A percentile compares a stretch with the other conserved stretches of the same genome.
Evolutionary conservation across 2,329 filamentous ascomycete genomes (phyloP).

Genomic region (Colletotrichum higginsianum): DNA sequence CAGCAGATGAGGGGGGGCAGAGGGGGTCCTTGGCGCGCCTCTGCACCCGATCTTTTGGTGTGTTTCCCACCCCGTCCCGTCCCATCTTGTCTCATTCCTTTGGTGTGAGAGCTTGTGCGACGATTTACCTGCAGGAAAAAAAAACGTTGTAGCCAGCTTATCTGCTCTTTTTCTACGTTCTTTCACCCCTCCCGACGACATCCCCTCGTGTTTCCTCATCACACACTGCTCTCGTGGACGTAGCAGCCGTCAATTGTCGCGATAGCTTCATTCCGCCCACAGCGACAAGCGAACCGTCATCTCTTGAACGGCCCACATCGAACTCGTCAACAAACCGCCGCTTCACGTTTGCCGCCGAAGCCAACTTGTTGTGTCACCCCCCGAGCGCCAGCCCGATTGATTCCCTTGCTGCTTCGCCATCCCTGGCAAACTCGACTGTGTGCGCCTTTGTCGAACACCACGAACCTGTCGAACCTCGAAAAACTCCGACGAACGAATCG

Average conservation of each 20-base stretch:
- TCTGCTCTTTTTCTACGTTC: no score
- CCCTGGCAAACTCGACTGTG: not conserved
- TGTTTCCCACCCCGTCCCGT: not conserved
- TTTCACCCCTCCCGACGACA: no score
- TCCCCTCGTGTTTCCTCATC: no score
- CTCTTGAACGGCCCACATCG: not conserved
- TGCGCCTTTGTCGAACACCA: not conserved
- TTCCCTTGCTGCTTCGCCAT: not conserved
- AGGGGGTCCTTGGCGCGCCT: not conserved
- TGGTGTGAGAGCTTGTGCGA: not conserved
- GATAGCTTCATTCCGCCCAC: not conserved
- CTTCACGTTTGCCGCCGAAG: not conserved
- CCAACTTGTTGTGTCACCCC: not conserved
- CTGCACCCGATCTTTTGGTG: not conserved
- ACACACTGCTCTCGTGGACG: no score
- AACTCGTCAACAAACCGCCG: not conserved
- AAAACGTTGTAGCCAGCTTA: no score
- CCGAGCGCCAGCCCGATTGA: not conserved
- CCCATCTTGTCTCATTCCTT: slow-evolving; percentile 3
- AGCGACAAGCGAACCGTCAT: not conserved
- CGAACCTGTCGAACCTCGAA: not conserved
- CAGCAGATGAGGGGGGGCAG: not conserved
- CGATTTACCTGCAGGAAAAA: not conserved
- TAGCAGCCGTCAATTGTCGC: not conserved
- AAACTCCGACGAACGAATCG: not conserved